A percentile compares a stretch with the other conserved stretches of the same genome.
Evolutionary conservation across 768 basidiomycete species (phyloP).

Genomic region (Dioszegia hungarica): DNA sequence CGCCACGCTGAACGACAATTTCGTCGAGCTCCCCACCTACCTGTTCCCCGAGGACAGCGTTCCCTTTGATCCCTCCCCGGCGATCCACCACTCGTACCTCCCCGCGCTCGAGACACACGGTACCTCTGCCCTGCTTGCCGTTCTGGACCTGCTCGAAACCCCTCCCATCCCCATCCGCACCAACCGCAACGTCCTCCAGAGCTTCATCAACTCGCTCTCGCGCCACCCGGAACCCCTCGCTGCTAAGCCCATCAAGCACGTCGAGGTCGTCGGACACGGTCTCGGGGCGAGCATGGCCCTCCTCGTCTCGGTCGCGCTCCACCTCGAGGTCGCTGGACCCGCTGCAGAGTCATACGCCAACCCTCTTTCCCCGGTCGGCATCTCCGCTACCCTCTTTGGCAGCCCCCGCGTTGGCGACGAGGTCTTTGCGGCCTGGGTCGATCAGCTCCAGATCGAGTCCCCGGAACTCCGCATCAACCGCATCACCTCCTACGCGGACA

Average conservation of each 20-base stretch:
- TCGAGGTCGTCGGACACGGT: constrained; percentile 42
- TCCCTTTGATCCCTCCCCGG: constrained; percentile 9
- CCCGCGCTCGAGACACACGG: constrained; percentile 24
- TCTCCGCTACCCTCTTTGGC: constrained; percentile 29
- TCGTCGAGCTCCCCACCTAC: constrained; percentile 24
- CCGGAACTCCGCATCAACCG: constrained; percentile 18
- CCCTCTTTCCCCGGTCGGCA: constrained; percentile 14
- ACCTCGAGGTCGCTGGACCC: constrained; percentile 19
- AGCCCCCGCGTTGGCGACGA: constrained; percentile 36
- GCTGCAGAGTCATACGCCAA: constrained; percentile 9
- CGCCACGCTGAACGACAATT: neutral
- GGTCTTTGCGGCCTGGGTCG: constrained; percentile 28
- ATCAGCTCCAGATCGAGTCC: constrained; percentile 13
- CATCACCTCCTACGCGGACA: constrained; percentile 37
- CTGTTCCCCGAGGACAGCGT: constrained; percentile 21
- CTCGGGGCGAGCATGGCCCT: constrained; percentile 32
- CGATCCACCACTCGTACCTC: constrained; percentile 27
- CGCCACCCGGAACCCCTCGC: neutral
- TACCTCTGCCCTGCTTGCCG: constrained; percentile 15
- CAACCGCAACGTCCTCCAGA: constrained; percentile 9
- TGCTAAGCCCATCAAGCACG: constrained; percentile 15
- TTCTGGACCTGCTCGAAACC: constrained; percentile 25
- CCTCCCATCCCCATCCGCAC: constrained; percentile 13
- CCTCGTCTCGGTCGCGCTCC: constrained; percentile 27
- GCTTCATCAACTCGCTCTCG: constrained; percentile 9